Conservation (phyloP, 2,329 filamentous ascomycete genomes). For the Epichloe coenophiala region DNA sequence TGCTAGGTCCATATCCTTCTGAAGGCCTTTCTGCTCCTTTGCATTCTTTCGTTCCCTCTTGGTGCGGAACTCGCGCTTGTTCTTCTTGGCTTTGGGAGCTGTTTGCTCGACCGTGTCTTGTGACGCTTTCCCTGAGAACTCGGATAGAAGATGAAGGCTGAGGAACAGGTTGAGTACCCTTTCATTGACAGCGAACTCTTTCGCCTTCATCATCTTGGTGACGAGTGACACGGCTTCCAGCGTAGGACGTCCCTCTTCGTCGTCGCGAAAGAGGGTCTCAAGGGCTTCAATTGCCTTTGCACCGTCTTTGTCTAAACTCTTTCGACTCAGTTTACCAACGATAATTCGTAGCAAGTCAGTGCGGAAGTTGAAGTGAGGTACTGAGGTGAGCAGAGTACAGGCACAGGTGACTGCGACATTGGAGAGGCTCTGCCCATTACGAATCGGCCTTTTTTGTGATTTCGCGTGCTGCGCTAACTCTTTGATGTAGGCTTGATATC, state of each 20-base stretch:
- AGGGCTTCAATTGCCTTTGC: slow-evolving; percentile 64
- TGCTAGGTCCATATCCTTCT: slow-evolving; percentile 87
- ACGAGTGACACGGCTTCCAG: slow-evolving; percentile 76
- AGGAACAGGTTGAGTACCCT: slow-evolving; percentile 82
- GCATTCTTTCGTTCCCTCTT: slow-evolving; percentile 74
- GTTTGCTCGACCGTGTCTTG: slow-evolving; percentile 54
- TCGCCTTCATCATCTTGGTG: slow-evolving; percentile 89
- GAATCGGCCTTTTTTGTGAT: slow-evolving; percentile 27
- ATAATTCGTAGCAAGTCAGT: slow-evolving; percentile 77
- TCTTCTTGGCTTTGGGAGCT: slow-evolving; percentile 34
- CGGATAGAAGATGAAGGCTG: slow-evolving; percentile 72
- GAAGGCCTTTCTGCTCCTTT: slow-evolving; percentile 74
- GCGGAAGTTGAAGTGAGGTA: slow-evolving; percentile 96
- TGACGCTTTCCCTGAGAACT: slow-evolving; percentile 76
- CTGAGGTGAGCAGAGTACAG: slow-evolving; percentile 64
- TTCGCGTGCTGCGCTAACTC: slow-evolving; percentile 58
- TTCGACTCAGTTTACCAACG: slow-evolving; percentile 66
- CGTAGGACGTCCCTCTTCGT: slow-evolving; percentile 80
- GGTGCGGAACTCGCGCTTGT: slow-evolving; percentile 75
- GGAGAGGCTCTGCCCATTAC: slow-evolving; percentile 39
- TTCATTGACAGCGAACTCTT: slow-evolving; percentile 72
- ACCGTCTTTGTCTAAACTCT: slow-evolving; percentile 60
- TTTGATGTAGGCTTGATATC: slow-evolving; percentile 76
- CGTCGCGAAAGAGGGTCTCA: slow-evolving; percentile 68
- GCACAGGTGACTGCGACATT: slow-evolving; percentile 75